A percentile compares a stretch with the other conserved stretches of the same genome.
Conservation (phyloP, 139 green algal species). For the Chlorella sorokiniana region DNA sequence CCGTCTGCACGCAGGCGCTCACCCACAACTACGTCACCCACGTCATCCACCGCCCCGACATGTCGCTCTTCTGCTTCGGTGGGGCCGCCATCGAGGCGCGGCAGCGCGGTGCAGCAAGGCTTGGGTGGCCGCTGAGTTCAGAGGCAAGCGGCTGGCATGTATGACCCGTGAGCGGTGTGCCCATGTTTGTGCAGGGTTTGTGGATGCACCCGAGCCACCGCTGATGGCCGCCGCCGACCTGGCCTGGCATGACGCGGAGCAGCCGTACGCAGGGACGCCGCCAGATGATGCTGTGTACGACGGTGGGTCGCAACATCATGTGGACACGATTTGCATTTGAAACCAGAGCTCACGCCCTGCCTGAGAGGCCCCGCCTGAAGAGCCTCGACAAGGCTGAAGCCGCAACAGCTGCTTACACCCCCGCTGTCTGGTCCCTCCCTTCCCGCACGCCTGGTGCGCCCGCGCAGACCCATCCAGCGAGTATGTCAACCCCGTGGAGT, state of each 20-base stretch:
- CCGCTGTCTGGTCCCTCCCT: not conserved
- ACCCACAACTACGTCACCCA: not conserved
- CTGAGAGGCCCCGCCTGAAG: too few relatives aligned
- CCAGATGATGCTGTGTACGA: not conserved
- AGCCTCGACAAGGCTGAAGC: too few relatives aligned
- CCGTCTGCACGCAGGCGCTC: not conserved
- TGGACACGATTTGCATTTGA: too few relatives aligned
- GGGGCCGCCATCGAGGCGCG: too few relatives aligned
- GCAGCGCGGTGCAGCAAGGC: too few relatives aligned
- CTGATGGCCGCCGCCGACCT: not conserved
- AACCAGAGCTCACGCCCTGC: too few relatives aligned
- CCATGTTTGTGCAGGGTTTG: not conserved
- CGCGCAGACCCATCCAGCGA: not conserved
- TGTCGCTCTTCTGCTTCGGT: not conserved
- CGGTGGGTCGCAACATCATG: too few relatives aligned
- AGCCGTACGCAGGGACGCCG: not conserved
- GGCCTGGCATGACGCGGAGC: not conserved
- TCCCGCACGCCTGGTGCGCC: not conserved
- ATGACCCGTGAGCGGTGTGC: not conserved
- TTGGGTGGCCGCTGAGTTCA: too few relatives aligned
- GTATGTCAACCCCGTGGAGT: not conserved
- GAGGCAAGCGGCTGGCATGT: not conserved
- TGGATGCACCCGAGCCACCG: not conserved
- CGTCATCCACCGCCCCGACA: not conserved
- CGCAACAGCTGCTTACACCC: too few relatives aligned